Percentiles rank a stretch among this genome's conserved stretches.
phyloP scores from a whole-genome alignment of 805 yeast species.

The Komagataella ulmi region DNA sequence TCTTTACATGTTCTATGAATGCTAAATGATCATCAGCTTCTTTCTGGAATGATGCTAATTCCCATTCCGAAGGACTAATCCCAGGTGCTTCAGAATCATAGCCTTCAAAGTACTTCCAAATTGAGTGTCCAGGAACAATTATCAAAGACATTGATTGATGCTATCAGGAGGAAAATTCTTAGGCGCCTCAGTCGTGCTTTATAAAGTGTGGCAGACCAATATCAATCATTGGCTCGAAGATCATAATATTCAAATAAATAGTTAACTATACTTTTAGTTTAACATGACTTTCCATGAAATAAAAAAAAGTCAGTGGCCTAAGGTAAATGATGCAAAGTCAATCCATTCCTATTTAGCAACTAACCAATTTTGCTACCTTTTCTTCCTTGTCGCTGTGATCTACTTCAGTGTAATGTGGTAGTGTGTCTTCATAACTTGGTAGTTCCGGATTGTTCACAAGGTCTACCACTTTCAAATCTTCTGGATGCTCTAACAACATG shows the following conservation, averaged over 20 bases:
- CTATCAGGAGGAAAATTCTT: background rate
- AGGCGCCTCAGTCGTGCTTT: background rate
- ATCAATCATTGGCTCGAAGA: background rate
- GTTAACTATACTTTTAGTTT: too few species aligned
- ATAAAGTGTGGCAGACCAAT: background rate
- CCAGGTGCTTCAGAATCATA: constrained; percentile 5
- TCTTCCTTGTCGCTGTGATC: background rate
- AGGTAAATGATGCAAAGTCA: too few species aligned
- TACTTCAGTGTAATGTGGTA: background rate
- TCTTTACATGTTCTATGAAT: constrained; percentile 46
- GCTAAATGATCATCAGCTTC: constrained; percentile 59
- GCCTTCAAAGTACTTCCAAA: constrained; percentile 7
- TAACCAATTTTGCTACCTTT: background rate
- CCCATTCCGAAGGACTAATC: constrained; percentile 54
- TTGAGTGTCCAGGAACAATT: constrained; percentile 33
- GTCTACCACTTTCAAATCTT: background rate
- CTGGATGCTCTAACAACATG: background rate
- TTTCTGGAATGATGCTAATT: constrained; percentile 48
- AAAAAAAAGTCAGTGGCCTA: background rate
- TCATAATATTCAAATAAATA: too few species aligned
- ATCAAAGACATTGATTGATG: constrained; percentile 17
- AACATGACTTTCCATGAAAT: too few species aligned
- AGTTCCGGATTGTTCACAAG: background rate
- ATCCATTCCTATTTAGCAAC: too few species aligned
- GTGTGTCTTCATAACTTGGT: background rate